Conservation (phyloP, 768 basidiomycete species). For the Trichaptum fuscoviolaceum region DNA sequence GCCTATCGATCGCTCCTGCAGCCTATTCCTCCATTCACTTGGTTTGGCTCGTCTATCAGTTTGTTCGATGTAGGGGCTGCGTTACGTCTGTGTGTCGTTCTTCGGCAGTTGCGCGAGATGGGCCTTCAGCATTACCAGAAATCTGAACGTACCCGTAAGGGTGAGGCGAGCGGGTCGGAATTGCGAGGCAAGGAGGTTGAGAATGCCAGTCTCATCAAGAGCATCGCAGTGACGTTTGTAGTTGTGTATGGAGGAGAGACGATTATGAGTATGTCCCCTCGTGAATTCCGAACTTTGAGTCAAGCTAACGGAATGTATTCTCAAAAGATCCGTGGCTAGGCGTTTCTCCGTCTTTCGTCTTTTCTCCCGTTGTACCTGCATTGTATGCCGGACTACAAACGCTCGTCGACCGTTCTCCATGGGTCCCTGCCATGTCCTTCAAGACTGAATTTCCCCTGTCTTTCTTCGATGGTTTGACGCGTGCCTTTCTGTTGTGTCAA, state of each 20-base stretch:
- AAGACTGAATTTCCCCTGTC: constrained; percentile 66
- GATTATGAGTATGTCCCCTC: constrained; percentile 44
- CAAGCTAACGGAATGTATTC: constrained; percentile 4
- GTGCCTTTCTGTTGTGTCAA: constrained; percentile 73
- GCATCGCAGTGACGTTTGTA: constrained; percentile 49
- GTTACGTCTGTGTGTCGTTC: constrained; percentile 60
- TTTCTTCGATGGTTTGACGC: constrained; percentile 71
- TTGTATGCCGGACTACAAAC: constrained; percentile 61
- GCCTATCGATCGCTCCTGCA: constrained; percentile 47
- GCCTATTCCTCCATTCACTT: constrained; percentile 62
- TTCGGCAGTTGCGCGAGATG: constrained; percentile 63
- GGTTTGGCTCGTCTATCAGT: constrained; percentile 55
- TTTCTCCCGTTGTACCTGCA: constrained; percentile 59
- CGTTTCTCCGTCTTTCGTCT: constrained; percentile 71
- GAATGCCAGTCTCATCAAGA: constrained; percentile 49
- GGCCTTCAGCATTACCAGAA: constrained; percentile 38
- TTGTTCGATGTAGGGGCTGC: constrained; percentile 65
- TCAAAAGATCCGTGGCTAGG: constrained; percentile 56
- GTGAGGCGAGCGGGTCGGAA: constrained; percentile 26
- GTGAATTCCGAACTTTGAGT: not conserved
- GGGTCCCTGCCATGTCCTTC: constrained; percentile 44
- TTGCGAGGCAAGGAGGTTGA: constrained; percentile 31
- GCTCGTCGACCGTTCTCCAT: constrained; percentile 55
- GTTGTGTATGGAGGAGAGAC: constrained; percentile 82
- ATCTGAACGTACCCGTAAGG: constrained; percentile 16